Percentiles rank a stretch among this genome's conserved stretches.
Evolutionary conservation across 73 alveolate genomes (phyloP).

Genomic region (Paramecium pentaurelia): DNA sequence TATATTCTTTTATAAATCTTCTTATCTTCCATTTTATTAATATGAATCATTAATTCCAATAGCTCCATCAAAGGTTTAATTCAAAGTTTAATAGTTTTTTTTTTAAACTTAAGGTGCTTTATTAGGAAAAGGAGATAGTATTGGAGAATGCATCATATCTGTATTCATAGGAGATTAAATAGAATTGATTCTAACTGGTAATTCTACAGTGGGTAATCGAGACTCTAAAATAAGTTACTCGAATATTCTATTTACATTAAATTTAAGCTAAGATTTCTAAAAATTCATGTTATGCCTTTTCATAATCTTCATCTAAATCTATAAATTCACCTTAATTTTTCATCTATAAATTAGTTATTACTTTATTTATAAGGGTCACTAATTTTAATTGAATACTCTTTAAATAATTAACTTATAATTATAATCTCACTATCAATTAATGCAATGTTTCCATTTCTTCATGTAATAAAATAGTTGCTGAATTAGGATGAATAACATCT

Average conservation of each 20-base stretch:
- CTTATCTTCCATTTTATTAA: neutral
- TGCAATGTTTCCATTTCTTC: slow-evolving; percentile 47
- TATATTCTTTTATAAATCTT: neutral
- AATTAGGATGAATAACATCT: slow-evolving; percentile 14
- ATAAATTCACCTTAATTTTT: neutral
- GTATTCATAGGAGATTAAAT: slow-evolving; percentile 19
- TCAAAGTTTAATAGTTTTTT: neutral
- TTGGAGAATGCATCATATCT: slow-evolving; percentile 20
- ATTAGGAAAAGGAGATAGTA: slow-evolving; percentile 13
- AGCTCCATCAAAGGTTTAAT: slow-evolving; percentile 35
- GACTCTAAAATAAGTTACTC: neutral
- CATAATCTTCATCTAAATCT: slow-evolving; percentile 27
- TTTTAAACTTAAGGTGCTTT: slow-evolving; percentile 9
- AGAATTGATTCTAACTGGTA: neutral
- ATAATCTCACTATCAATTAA: slow-evolving; percentile 10
- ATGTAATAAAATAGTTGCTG: slow-evolving; percentile 33
- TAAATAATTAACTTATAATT: neutral
- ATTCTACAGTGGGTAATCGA: neutral
- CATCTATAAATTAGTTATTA: neutral
- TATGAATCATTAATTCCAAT: neutral
- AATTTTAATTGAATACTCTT: slow-evolving; percentile 8
- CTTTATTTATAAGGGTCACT: neutral
- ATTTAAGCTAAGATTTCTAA: neutral
- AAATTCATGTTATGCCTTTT: slow-evolving; percentile 15
- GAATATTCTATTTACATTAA: neutral